Evolutionary conservation across 2,329 filamentous ascomycete species (phyloP), one percentile per base, ranked within the genome.

Genomic region (Emmonsia crescens): DNA sequence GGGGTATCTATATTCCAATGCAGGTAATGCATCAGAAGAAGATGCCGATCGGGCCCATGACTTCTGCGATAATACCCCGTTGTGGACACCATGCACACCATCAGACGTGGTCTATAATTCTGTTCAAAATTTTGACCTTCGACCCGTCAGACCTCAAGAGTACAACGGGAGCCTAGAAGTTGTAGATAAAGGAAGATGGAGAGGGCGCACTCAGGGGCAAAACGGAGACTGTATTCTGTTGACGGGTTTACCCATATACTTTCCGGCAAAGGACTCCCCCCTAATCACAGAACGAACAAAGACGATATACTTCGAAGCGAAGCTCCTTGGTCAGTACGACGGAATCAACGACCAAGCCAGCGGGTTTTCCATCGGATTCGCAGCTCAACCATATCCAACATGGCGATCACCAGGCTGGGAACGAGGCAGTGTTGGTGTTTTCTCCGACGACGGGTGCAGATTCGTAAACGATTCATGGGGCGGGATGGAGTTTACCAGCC

Each of bases 341-440:
- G 73, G 75, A 24, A 64, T 66, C 19, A 38, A 63, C 5, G 62
- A 44, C 14, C 77, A 78, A 60, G 77, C 81, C 16, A 80, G 80
- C 4, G 82, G 82, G 1, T 75, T 87, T 40, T 81, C 83, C 0
- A 75, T 87, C 38, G 84, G 84, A 2, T 86, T 82, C 67, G 76
- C 79, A 40, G 84, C 83, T 3, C 82, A 82, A 57, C 84, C 84
- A 5, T 86, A 85, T 68, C 84, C 84, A 0, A 76, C 81, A 0
- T 86, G 82, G 77, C 77, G 84, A 24, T 79, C 85, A 8, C 84
- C 84, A 0, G 84, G 84, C 1, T 86, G 84, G 84, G 82, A 87
- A 67, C 77, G 84, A 52, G 84, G 79, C 1, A 83, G 82, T 63
- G 69, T 86, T 2, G 84, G 78, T 1, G 80, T 87, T 6, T 85